Percentiles rank a stretch among this genome's conserved stretches.
phyloP scores from a whole-genome alignment of 2,329 filamentous ascomycete genomes.

The Calonectria hongkongensis region DNA sequence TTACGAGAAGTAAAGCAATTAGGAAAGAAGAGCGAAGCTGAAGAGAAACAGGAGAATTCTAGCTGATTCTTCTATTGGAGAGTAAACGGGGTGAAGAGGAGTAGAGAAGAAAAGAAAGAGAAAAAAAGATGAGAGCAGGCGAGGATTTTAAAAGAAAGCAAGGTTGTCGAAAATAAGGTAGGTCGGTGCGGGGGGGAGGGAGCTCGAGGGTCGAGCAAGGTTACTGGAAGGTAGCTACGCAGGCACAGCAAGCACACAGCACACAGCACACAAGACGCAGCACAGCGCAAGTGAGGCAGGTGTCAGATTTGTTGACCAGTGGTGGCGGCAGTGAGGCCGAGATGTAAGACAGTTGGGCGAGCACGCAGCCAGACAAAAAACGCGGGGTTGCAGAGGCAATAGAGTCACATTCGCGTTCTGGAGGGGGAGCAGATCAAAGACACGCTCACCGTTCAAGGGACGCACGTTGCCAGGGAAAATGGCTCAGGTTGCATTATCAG shows the following conservation, averaged over 20 bases:
- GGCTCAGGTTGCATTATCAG: constrained; percentile 34
- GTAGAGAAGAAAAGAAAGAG: constrained; percentile 39
- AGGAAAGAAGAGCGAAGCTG: constrained; percentile 1
- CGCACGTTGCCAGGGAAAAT: constrained; percentile 32
- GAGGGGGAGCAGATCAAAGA: constrained; percentile 13
- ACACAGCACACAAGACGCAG: neutral
- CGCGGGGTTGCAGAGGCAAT: constrained; percentile 36
- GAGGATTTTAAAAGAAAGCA: constrained; percentile 40
- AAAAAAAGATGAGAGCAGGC: constrained; percentile 35
- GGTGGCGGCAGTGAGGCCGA: constrained; percentile 8
- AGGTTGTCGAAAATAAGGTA: constrained; percentile 33
- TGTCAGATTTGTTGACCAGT: constrained; percentile 28
- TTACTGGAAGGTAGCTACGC: constrained; percentile 4
- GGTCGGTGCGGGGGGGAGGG: constrained; percentile 29
- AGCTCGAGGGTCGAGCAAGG: constrained; percentile 19
- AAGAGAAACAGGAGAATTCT: constrained; percentile 1
- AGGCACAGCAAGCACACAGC: neutral
- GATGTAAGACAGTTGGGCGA: constrained; percentile 7
- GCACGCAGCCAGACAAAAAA: constrained; percentile 29
- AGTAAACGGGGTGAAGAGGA: constrained; percentile 37
- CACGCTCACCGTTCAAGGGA: constrained; percentile 27
- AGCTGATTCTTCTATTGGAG: constrained; percentile 9
- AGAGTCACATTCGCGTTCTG: constrained; percentile 36
- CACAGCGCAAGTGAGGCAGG: constrained; percentile 25
- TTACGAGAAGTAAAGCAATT: constrained; percentile 13